Conservation (phyloP, 2,329 filamentous ascomycete species). For the Exophiala viscosa region DNA sequence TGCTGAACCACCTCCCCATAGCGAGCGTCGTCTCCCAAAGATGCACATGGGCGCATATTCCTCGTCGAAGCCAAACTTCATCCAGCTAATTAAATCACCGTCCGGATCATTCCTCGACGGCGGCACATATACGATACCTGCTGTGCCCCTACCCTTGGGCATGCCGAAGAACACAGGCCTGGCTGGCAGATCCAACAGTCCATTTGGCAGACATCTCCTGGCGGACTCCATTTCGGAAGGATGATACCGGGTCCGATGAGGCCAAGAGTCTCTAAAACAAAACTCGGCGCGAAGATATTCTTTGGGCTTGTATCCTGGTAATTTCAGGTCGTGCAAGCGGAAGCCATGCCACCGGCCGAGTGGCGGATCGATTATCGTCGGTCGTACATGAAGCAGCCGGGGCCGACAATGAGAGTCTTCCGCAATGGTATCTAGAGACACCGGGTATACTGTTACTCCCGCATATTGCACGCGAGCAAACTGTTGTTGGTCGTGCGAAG, state of each 20-base stretch:
- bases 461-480: conserved; percentile 12
- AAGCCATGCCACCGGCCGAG: conserved; percentile 14
- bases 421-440: conserved; percentile 5
- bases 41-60: conserved; percentile 14
- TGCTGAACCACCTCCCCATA: conserved; percentile 15
- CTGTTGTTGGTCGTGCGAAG: conserved; percentile 45
- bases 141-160: conserved; percentile 10
- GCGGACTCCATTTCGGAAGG: conserved; percentile 9
- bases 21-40: conserved; percentile 12
- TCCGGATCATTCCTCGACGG: conserved; percentile 7
- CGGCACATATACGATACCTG: conserved; percentile 7
- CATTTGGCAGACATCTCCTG: conserved; percentile 2
- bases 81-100: conserved; percentile 17
- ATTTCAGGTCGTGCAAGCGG: conserved; percentile 9
- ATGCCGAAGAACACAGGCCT: conserved; percentile 11
- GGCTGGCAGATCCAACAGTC: conserved; percentile 5
- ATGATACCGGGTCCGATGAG: conserved; percentile 4
- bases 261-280: conserved; percentile 5
- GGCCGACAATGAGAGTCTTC: conserved; percentile 6
- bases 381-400: conserved; percentile 11
- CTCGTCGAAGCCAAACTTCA: conserved; percentile 20
- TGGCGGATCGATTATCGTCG: conserved; percentile 13
- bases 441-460: conserved; percentile 11
- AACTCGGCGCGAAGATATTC: conserved; percentile 7
- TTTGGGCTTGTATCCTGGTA: conserved; percentile 7